Evolutionary conservation across 208 protist species (phyloP).

Genomic region (Trypanosoma melophagium): DNA sequence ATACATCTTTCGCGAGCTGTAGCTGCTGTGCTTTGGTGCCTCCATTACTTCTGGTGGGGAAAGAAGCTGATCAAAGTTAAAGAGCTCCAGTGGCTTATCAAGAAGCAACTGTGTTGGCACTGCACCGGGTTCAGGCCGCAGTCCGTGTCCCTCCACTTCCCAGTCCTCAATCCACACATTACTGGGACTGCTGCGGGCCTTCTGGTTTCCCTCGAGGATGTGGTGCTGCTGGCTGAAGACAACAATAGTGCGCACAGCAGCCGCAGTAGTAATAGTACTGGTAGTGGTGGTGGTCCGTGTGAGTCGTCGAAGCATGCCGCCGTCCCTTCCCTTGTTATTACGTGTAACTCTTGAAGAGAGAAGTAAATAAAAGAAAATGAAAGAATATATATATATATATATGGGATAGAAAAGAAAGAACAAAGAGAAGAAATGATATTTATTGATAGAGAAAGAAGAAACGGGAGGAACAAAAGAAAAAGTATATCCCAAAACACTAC

Average conservation of each 20-base stretch:
- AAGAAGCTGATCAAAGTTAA: conserved; percentile 87
- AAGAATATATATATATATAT: neutral
- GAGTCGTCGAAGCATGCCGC: conserved; percentile 54
- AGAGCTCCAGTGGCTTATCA: conserved; percentile 85
- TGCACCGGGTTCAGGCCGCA: conserved; percentile 66
- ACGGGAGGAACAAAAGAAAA: too few relatives aligned
- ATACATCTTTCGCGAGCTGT: conserved; percentile 81
- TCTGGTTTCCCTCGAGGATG: conserved; percentile 86
- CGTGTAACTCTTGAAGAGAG: neutral
- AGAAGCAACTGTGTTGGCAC: conserved; percentile 71
- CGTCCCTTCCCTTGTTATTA: neutral
- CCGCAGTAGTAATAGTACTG: too few relatives aligned
- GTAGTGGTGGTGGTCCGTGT: conserved; percentile 21
- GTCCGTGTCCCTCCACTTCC: conserved; percentile 67
- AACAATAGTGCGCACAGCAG: conserved; percentile 52
- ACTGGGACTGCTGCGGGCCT: conserved; percentile 79
- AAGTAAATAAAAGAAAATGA: conserved; percentile 21
- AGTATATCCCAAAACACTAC: too few relatives aligned
- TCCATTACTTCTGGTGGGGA: conserved; percentile 83
- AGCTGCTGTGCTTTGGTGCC: conserved; percentile 85
- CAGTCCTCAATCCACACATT: conserved; percentile 91
- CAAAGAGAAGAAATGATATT: conserved; percentile 16
- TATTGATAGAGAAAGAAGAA: too few relatives aligned
- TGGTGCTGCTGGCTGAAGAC: conserved; percentile 88
- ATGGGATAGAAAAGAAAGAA: conserved; percentile 16